phyloP scores from a whole-genome alignment of 2,329 filamentous ascomycete genomes.

The Xylaria sp. region DNA sequence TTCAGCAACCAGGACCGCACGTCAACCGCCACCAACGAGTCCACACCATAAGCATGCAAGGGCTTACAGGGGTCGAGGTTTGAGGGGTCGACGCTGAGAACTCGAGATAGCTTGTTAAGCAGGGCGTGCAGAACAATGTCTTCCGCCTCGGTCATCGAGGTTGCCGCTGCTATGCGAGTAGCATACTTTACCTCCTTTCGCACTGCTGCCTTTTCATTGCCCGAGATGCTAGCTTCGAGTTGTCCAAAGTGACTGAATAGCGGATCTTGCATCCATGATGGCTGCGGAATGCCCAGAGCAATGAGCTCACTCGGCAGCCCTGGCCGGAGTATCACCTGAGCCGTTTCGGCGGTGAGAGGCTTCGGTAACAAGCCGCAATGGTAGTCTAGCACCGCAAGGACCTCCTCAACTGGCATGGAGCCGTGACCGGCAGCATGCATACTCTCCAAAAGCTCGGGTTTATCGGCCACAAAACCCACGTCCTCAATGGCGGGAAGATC shows the following conservation, averaged over 20 bases:
- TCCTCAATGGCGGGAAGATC: slow-evolving; percentile 31
- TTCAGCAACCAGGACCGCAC: slow-evolving; percentile 35
- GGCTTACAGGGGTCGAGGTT: slow-evolving; percentile 32
- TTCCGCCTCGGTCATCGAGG: slow-evolving; percentile 32
- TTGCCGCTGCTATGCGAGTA: slow-evolving; percentile 30
- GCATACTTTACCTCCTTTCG: slow-evolving; percentile 24
- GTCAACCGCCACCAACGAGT: slow-evolving; percentile 38
- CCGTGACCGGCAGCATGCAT: slow-evolving; percentile 24
- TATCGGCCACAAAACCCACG: slow-evolving; percentile 33
- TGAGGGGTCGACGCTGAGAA: slow-evolving; percentile 32
- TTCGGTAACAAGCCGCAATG: slow-evolving; percentile 28
- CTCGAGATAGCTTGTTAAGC: slow-evolving; percentile 34
- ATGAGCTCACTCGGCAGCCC: slow-evolving; percentile 34
- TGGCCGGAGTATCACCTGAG: slow-evolving; percentile 36
- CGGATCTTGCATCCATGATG: slow-evolving; percentile 33
- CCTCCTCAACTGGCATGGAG: slow-evolving; percentile 19
- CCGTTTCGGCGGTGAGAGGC: not conserved
- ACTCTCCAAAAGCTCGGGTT: slow-evolving; percentile 30
- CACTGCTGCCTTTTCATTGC: not conserved
- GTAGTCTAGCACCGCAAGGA: slow-evolving; percentile 35
- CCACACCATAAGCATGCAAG: slow-evolving; percentile 35
- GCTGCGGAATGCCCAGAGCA: slow-evolving; percentile 31
- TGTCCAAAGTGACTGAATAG: slow-evolving; percentile 34
- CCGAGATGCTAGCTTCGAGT: not conserved
- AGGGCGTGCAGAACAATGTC: slow-evolving; percentile 35